Conservation (phyloP, 2,329 filamentous ascomycete species). For the Aspergillus latus region DNA sequence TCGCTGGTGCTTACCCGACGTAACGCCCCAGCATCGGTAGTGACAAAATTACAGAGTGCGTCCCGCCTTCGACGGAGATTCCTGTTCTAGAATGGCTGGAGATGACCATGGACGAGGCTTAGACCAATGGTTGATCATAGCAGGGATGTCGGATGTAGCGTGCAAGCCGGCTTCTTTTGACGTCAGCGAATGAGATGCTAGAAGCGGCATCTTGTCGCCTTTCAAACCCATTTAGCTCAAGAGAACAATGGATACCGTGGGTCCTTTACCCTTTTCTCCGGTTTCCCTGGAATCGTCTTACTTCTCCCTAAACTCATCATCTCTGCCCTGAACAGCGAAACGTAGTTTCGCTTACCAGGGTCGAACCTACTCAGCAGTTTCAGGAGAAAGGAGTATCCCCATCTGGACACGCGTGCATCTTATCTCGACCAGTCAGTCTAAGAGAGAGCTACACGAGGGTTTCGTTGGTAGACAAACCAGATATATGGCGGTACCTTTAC, state of each 20-base stretch:
- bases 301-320: constrained; percentile 2
- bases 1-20: constrained; percentile 5
- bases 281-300: constrained; percentile 5
- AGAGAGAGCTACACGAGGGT: constrained; percentile 1
- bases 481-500: constrained; percentile 5
- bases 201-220: constrained; percentile 24
- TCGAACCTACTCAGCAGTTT: constrained; percentile 4
- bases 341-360: constrained; percentile 5
- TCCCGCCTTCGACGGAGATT: constrained; percentile 23
- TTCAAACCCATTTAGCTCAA: constrained; percentile 27
- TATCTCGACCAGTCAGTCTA: constrained; percentile 1
- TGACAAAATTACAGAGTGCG: constrained; percentile 22
- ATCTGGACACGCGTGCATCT: not conserved
- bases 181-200: constrained; percentile 32
- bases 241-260: constrained; percentile 1
- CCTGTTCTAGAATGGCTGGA: constrained; percentile 34
- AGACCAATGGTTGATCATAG: constrained; percentile 42
- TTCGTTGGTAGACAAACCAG: not conserved
- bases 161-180: constrained; percentile 28
- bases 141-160: constrained; percentile 37
- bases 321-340: not conserved
- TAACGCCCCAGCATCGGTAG: constrained; percentile 14
- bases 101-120: constrained; percentile 32
- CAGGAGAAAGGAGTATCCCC: constrained; percentile 1
- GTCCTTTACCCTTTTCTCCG: constrained; percentile 10